Evolutionary conservation across 768 basidiomycete species (phyloP), one percentile per base, ranked within the genome.

Genomic region (Tylopilus plumbeoviolaceoides): DNA sequence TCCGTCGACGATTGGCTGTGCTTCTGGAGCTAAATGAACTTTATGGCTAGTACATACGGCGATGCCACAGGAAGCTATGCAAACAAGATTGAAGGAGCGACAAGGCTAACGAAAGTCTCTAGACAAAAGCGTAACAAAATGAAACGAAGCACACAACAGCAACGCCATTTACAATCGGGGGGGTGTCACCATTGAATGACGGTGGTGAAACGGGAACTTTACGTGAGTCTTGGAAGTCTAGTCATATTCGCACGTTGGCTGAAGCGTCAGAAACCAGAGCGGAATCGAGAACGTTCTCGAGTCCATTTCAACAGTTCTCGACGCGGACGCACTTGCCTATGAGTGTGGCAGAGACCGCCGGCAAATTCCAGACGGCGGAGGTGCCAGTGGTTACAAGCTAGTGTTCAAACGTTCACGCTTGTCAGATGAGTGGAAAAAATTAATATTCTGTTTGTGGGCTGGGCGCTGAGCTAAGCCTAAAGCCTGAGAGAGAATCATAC

Each of bases 361-460:
- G 54, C 43, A 54, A 57, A 54, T 18, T 57, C 52, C 57, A 58
- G 51, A 39, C 46, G 20, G 53, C 58, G 57, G 55, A 46, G 28
- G 47, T 61, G 59, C 40, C 42, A 52, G 14, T 33, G 18, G 3
- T 48, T 30, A 45, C 33, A 30, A 35, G 47, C 21, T 51, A 44
- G 33, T 56, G 46, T n/a, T n/a, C n/a, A n/a, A n/a, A n/a, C 55
- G 53, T n/a, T n/a, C 56, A 65, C 66, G 61, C 61, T 38, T 70
- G 63, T 68, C 56, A 64, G 47, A 59, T 11, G 45, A 51, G 33
- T 41, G 43, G 42, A 41, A 44, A 38, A 41, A 39, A 44, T 50
- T 52, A 50, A 58, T 11, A 30, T 30, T 30, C 30, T 53, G 53
- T 53, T 51, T 43, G 36, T 53, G 33, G 40, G 28, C 47, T 48